A percentile compares a stretch with the other conserved stretches of the same genome.
phyloP scores from a whole-genome alignment of 179 eudicot genomes.

The Camellia oleifera region DNA sequence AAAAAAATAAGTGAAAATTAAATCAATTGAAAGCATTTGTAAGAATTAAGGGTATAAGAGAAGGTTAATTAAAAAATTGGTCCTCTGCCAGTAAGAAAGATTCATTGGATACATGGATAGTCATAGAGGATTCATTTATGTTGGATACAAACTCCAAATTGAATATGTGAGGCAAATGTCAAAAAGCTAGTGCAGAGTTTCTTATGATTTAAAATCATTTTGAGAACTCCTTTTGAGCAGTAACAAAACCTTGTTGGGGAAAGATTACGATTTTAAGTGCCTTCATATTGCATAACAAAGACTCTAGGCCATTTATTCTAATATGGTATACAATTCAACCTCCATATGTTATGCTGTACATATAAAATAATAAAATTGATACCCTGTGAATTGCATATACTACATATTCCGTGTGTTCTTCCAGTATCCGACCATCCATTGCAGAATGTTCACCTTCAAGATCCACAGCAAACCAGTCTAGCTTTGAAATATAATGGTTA shows the following conservation, averaged over 20 bases:
- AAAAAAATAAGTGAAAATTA: not conserved
- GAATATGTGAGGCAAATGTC: not conserved
- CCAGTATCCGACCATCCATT: constrained; percentile 92
- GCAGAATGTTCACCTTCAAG: constrained; percentile 99
- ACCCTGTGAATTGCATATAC: constrained; percentile 98
- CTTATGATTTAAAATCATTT: not conserved
- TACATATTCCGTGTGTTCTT: constrained; percentile 95
- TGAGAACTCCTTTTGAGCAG: constrained; percentile 2
- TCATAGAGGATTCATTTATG: not conserved
- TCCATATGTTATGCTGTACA: constrained; percentile 7
- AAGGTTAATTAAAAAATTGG: not conserved
- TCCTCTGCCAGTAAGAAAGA: constrained; percentile 5
- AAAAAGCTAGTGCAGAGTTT: not conserved
- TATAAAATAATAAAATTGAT: constrained; percentile 28
- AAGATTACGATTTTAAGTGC: not conserved
- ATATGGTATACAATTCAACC: constrained; percentile 14
- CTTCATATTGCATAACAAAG: not conserved
- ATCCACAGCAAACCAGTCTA: constrained; percentile 98
- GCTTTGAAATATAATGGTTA: constrained; percentile 59
- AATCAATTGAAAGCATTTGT: not conserved
- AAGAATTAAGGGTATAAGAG: not conserved
- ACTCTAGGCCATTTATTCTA: not conserved
- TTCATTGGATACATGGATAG: not conserved
- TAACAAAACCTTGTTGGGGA: not conserved
- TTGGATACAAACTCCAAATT: not conserved